A percentile compares a stretch with the other conserved stretches of the same genome.
These are phyloP conservation scores for Oryza meridionalis DNA, from an alignment of 176 grass and related monocot genomes.

Conservation along the genomic window DNA sequence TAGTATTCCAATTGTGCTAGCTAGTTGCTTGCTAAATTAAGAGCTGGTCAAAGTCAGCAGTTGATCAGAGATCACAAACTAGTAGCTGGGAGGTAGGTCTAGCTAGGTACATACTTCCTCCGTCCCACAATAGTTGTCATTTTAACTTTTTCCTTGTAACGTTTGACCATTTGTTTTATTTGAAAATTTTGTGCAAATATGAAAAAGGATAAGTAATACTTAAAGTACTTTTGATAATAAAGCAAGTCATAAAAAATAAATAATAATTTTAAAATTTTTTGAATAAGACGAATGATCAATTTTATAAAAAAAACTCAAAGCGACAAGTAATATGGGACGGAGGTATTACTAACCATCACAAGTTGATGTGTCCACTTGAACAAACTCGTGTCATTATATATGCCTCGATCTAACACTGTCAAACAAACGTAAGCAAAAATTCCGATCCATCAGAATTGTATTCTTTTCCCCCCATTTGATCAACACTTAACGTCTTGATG, in stretches of 20 bases:
- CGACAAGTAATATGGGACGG: too few species aligned
- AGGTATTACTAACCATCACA: constrained; percentile 4
- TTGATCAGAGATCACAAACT: not conserved
- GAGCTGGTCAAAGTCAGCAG: constrained; percentile 21
- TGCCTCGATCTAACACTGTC: not conserved
- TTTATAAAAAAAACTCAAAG: too few species aligned
- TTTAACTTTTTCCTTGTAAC: too few species aligned
- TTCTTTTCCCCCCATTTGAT: not conserved
- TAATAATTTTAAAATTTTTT: too few species aligned
- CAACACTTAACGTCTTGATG: not conserved
- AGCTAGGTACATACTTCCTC: not conserved
- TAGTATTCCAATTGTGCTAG: not conserved
- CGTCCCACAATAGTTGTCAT: too few species aligned
- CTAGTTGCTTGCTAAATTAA: constrained; percentile 3
- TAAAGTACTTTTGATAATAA: too few species aligned
- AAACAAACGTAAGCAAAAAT: not conserved
- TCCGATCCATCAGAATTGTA: not conserved
- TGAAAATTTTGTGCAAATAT: too few species aligned
- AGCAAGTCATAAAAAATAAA: too few species aligned
- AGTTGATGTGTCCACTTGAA: constrained; percentile 6
- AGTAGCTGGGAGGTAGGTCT: not conserved
- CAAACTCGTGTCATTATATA: not conserved
- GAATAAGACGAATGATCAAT: too few species aligned
- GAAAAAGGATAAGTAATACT: too few species aligned
- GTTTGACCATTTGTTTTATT: too few species aligned